Evolutionary conservation across 2,329 filamentous ascomycete species (phyloP), one percentile per base, ranked within the genome.

Genomic region (Cladosporium austrohemisphaericum): DNA sequence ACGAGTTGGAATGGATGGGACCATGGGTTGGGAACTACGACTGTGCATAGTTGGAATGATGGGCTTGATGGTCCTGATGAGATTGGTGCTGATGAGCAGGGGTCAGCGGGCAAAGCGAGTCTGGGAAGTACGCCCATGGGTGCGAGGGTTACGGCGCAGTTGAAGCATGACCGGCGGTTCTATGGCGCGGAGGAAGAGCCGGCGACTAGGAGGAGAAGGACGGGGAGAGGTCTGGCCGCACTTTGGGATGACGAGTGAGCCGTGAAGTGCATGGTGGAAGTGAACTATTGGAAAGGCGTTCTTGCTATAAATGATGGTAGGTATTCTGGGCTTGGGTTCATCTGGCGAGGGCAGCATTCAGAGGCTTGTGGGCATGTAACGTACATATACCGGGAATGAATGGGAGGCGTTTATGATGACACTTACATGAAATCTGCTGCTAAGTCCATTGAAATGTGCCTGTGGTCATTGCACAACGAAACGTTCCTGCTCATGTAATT

Each of bases 1-100:
- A 93, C 89, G 7, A 82, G 84, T 0, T 89, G 88, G 84, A 91
- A 91, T 57, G 87, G 87, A 18, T 86, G 82, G 70, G 84, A 83
- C 40, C 82, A 85, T 66, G 77, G 81, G 0, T 76, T 80, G 13
- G 88, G 87, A 10, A 92, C 88, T 1, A 89, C 86, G 55, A 85
- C 85, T 0, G 66, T 92, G 14, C 89, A 95, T 64, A 81, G 80
- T 1, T 93, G 84, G 76, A 89, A 89, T 53, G 84, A 89, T 56
- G 76, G 76, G 0, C 65, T 74, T 1, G 73, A 77, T 0, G 44
- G 36, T 14, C 31, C 40, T 4, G 71, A 75, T 18, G 86, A 89
- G 57, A 85, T 89, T 51, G 83, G 76, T 2, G 74, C 75, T 5
- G 55, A 55, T 47, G 13, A 50, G 43, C 18, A 54, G 25, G 54